Conservation (phyloP, 73 alveolate genomes). For the Paramecium octaurelia region DNA sequence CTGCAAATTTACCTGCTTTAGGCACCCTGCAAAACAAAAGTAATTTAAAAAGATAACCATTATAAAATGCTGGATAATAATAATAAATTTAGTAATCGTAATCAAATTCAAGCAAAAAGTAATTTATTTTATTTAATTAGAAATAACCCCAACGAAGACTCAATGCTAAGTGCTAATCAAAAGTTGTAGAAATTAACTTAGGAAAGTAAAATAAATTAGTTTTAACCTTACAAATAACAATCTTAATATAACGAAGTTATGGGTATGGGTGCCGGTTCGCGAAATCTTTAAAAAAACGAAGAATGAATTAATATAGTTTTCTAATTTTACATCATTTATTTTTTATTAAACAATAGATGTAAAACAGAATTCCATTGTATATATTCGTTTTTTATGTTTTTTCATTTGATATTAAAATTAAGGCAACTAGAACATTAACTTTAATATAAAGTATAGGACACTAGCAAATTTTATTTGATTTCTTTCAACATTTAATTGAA, state of each 20-base stretch:
- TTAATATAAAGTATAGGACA: too few species aligned
- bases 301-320: neutral
- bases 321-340: neutral
- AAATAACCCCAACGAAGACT: neutral
- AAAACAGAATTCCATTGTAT: too few species aligned
- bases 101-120: conserved; percentile 16
- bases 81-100: neutral
- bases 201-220: neutral
- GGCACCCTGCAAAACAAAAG: neutral
- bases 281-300: neutral
- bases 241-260: neutral
- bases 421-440: too few species aligned
- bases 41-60: neutral
- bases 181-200: neutral
- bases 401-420: too few species aligned
- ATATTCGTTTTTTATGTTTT: too few species aligned
- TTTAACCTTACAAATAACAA: conserved; percentile 41
- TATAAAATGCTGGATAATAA: conserved; percentile 4
- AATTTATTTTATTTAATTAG: neutral
- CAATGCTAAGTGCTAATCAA: neutral
- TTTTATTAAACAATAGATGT: neutral
- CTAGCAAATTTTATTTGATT: too few species aligned
- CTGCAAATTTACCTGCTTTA: conserved; percentile 21
- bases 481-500: neutral
- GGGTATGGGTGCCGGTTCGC: neutral